A percentile compares a stretch with the other conserved stretches of the same genome.
Evolutionary conservation across 2,329 filamentous ascomycete species (phyloP).

Genomic region (Paracorniculantispora psalliotae): DNA sequence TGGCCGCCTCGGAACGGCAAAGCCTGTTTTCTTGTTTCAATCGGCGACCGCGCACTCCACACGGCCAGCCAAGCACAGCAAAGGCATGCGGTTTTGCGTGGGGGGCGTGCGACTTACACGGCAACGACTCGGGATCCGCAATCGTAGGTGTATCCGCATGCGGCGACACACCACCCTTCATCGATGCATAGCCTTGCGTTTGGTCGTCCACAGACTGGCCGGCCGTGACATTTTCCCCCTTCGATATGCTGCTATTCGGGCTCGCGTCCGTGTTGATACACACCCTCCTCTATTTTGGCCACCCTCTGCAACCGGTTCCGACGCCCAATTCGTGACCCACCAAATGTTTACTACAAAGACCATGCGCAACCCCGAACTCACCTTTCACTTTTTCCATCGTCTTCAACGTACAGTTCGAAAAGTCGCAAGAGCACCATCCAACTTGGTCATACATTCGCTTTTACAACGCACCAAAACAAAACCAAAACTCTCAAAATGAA

Average conservation of each 20-base stretch:
- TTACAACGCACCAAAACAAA: not conserved
- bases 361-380: not conserved
- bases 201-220: not conserved
- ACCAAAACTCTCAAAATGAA: slow-evolving; percentile 10
- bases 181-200: not conserved
- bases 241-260: not conserved
- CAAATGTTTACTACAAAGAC: slow-evolving; percentile 11
- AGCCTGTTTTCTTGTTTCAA: not conserved
- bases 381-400: not conserved
- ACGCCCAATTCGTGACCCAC: not conserved
- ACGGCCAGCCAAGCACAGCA: no score
- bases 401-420: not conserved
- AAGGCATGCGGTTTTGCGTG: not conserved
- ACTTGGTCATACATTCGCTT: slow-evolving; percentile 12
- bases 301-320: not conserved
- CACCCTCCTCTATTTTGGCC: not conserved
- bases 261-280: not conserved
- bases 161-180: not conserved
- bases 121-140: not conserved
- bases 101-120: not conserved
- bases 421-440: not conserved
- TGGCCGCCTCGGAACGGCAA: not conserved
- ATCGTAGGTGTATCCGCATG: slow-evolving; percentile 6
- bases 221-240: not conserved
- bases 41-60: not conserved